A percentile compares a stretch with the other conserved stretches of the same genome.
These are phyloP conservation scores for Auricularia sp. DNA, from an alignment of 768 basidiomycete genomes.

Conservation along the genomic window DNA sequence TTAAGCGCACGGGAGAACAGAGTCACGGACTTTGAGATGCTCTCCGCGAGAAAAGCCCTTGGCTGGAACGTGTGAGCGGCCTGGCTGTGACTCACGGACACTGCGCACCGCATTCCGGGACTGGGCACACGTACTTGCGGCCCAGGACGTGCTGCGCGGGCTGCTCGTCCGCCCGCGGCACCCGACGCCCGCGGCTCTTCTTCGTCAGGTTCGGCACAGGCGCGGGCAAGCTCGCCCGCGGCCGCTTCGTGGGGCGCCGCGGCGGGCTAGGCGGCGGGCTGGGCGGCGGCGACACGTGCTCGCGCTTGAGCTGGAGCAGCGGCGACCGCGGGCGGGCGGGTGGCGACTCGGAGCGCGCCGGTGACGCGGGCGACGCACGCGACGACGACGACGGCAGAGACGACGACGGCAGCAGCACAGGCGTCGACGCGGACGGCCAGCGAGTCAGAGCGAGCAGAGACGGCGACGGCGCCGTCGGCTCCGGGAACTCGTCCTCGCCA, in stretches of 20 bases:
- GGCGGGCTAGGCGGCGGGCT: too few relatives aligned
- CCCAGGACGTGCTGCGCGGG: background rate
- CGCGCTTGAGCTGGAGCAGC: background rate
- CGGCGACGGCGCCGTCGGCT: background rate
- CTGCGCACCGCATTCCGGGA: background rate
- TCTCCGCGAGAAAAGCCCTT: background rate
- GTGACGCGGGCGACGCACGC: too few relatives aligned
- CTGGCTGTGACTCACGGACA: background rate
- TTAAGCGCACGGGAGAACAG: background rate
- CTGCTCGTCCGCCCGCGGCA: constrained; percentile 28
- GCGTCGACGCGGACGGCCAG: too few relatives aligned
- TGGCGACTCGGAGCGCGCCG: too few relatives aligned
- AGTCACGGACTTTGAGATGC: background rate
- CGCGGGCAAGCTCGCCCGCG: constrained; percentile 29
- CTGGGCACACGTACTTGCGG: constrained; percentile 1
- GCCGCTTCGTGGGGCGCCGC: background rate
- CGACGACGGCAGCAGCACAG: too few relatives aligned
- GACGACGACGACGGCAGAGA: too few relatives aligned
- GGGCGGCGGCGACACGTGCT: too few relatives aligned
- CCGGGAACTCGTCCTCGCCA: background rate
- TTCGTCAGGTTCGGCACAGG: constrained; percentile 73
- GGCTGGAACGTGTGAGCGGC: background rate
- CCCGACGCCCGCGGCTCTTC: constrained; percentile 68
- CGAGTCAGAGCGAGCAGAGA: background rate
- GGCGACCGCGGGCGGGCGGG: too few relatives aligned